Base-by-base conservation (phyloP, 2,329 filamentous ascomycete genomes). In the Venturia carpophila region DNA sequence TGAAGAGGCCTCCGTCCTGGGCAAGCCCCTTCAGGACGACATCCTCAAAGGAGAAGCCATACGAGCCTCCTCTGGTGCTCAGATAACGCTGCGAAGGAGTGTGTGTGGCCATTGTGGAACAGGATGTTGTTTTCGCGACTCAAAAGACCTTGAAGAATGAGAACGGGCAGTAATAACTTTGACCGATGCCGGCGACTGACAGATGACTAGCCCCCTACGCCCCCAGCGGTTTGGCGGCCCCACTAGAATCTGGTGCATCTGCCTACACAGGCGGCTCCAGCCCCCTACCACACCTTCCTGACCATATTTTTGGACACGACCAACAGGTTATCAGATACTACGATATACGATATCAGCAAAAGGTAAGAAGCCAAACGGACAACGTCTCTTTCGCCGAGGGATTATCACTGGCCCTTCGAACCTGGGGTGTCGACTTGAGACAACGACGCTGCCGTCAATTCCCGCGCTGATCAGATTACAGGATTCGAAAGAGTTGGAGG, bases 1-100 rank as follows among this genome's bases (percentile, higher is more conserved):
- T 88, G 80, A 93, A 96, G 37, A 96, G 86, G 64, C 92, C 92
- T 66, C 91, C 91, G 73, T 97, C 92, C 58, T 84, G 82, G 66
- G 91, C 92, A 66, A 96, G 86, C 56, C 92, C 92, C 77, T 96
- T 95, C 69, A 96, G 82, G 49, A 96, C 91, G 60, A 92, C 92
- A 64, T 92, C 87, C 77, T 97, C 92, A 75, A 97, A 96, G 63
- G 91, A 92, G 70, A 95, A 83, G 71, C 83, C 83, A 74, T 86
- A 86, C 34, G 82, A 84, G 67, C 83, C 84, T 69, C 84, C 85
- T 68, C 85, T 77, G 24, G 84, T 87, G 71, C 83, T 86, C 65
- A 87, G 76, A 71, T 87, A 87, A 69, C 79, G 79, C 71, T 87
- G 84, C 15, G 84, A 86, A 66, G 80, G 73, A 64, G 80, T 82